These are phyloP conservation scores for Aquilaria yunnanensis DNA, from an alignment of 345 rosid species.

Conservation along the genomic window DNA sequence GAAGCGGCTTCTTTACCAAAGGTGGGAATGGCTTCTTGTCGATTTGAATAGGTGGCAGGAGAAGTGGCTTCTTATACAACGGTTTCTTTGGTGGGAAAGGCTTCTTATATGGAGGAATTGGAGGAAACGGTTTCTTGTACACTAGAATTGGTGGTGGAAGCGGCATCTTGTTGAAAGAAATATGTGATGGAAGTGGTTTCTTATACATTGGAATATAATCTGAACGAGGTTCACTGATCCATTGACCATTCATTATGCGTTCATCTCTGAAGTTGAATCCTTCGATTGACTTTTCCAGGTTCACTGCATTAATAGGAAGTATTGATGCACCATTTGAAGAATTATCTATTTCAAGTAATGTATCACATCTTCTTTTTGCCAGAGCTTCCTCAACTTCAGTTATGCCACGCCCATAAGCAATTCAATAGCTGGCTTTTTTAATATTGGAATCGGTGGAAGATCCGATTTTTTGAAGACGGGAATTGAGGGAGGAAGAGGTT, in stretches of 20 bases:
- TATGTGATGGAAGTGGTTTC: constrained; percentile 10
- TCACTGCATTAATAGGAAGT: constrained; percentile 5
- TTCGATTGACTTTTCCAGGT: constrained; percentile 33
- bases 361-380: constrained; percentile 29
- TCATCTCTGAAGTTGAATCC: constrained; percentile 89
- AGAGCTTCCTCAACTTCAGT: constrained; percentile 73
- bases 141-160: constrained; percentile 4
- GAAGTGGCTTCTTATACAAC: neutral
- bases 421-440: constrained; percentile 20
- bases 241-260: constrained; percentile 58
- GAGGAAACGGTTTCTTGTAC: constrained; percentile 1
- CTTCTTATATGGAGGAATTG: neutral
- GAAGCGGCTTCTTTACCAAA: constrained; percentile 2
- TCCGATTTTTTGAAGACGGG: constrained; percentile 27
- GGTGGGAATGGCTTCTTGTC: constrained; percentile 3
- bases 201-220: constrained; percentile 14
- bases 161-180: constrained; percentile 15
- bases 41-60: neutral
- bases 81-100: constrained; percentile 4
- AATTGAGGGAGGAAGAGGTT: constrained; percentile 37
- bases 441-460: constrained; percentile 11
- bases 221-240: constrained; percentile 50
- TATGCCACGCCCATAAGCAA: constrained; percentile 62
- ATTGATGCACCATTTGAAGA: constrained; percentile 11
- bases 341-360: constrained; percentile 23